A percentile compares a stretch with the other conserved stretches of the same genome.
Conservation (phyloP, 2,329 filamentous ascomycete species). For the Aureobasidium sp. region DNA sequence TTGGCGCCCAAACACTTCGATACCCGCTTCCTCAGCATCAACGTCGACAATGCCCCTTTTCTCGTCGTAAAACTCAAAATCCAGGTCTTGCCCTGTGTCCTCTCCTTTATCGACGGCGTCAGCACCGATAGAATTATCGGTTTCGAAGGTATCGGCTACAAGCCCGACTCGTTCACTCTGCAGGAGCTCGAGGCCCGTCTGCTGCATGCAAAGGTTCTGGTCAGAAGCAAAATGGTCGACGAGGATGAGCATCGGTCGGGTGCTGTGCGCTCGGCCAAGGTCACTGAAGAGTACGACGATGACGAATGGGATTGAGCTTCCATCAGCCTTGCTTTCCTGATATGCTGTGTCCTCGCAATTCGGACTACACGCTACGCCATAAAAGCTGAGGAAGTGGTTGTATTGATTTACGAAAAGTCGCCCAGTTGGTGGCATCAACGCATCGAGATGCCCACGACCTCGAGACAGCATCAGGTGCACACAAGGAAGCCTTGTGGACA, state of each 20-base stretch:
- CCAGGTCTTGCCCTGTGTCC: constrained; percentile 50
- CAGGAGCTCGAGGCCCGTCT: constrained; percentile 46
- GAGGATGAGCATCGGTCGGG: constrained; percentile 33
- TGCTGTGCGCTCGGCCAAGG: neutral
- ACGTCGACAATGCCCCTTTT: constrained; percentile 53
- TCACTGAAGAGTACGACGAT: constrained; percentile 28
- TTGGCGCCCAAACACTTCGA: constrained; percentile 51
- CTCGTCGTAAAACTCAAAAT: constrained; percentile 50
- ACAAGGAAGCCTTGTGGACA: neutral
- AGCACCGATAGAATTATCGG: constrained; percentile 49
- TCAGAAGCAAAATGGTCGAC: constrained; percentile 42
- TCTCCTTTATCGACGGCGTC: constrained; percentile 48
- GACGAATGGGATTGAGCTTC: constrained; percentile 43
- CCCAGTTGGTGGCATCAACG: neutral
- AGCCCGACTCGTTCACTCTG: constrained; percentile 45
- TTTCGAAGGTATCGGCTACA: constrained; percentile 49
- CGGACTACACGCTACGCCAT: neutral
- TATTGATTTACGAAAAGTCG: neutral
- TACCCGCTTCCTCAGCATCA: constrained; percentile 49
- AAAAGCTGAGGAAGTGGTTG: neutral
- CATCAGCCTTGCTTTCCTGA: neutral
- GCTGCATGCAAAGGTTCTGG: constrained; percentile 42
- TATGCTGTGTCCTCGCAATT: neutral
- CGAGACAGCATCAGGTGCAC: neutral
- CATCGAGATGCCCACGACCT: neutral